A percentile compares a stretch with the other conserved stretches of the same genome.
phyloP scores from a whole-genome alignment of 176 grass and related monocot species.

The Bothriochloa decipiens region DNA sequence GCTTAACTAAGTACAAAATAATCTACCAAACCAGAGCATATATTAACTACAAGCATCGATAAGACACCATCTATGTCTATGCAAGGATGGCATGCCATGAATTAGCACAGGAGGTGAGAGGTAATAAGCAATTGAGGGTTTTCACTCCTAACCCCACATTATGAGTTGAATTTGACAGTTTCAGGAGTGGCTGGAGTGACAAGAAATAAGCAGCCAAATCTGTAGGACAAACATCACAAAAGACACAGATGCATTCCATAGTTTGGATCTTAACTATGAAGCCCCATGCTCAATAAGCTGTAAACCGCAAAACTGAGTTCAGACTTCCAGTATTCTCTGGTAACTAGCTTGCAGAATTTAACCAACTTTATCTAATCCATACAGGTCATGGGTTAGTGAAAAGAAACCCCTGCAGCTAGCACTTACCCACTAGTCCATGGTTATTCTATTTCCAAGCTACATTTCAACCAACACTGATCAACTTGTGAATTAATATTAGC shows the following conservation, averaged over 20 bases:
- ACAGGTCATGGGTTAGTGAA: not conserved
- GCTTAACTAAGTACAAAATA: conserved; percentile 7
- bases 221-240: not conserved
- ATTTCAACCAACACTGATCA: not conserved
- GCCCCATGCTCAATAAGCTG: not conserved
- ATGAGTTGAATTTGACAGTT: conserved; percentile 16
- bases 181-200: not conserved
- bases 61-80: not conserved
- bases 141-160: not conserved
- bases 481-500: not conserved
- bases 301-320: not conserved
- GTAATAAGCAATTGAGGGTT: not conserved
- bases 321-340: not conserved
- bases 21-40: not conserved
- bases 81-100: not conserved
- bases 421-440: conserved; percentile 7
- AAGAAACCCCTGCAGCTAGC: not conserved
- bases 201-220: not conserved
- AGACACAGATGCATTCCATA: not conserved
- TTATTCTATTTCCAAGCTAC: not conserved
- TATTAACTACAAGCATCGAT: not conserved
- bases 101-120: not conserved
- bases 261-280: not conserved
- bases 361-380: not conserved
- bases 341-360: conserved; percentile 20